Conservation (phyloP, 2,329 filamentous ascomycete genomes). For the Colletotrichum sojae region DNA sequence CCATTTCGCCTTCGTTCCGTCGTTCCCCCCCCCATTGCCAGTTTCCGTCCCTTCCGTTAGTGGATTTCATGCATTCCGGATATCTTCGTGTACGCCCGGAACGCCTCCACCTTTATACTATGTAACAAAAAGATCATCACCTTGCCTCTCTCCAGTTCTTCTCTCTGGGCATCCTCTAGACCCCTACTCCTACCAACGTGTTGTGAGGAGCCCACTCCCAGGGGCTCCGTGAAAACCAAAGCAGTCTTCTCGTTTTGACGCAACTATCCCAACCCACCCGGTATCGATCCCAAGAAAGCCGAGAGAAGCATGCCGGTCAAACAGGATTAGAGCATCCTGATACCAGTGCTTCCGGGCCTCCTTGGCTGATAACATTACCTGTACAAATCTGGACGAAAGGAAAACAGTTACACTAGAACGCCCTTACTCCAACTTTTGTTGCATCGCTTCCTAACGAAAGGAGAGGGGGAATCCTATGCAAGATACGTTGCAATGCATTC, state of each 20-base stretch:
- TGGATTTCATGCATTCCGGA: constrained; percentile 9
- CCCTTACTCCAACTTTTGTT: constrained; percentile 35
- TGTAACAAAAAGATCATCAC: constrained; percentile 19
- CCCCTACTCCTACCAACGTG: too few species aligned
- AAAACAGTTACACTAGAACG: constrained; percentile 9
- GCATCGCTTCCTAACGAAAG: constrained; percentile 34
- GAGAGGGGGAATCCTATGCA: constrained; percentile 23
- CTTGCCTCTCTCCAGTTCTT: neutral
- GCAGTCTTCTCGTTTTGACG: neutral
- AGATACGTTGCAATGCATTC: constrained; percentile 18
- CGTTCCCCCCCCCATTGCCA: neutral
- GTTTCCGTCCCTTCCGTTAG: neutral
- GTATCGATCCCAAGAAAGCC: neutral
- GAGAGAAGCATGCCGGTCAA: neutral
- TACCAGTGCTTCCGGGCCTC: neutral
- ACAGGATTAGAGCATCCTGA: neutral
- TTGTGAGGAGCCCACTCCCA: too few species aligned
- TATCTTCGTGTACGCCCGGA: constrained; percentile 38
- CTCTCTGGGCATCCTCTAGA: neutral
- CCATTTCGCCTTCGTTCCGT: neutral
- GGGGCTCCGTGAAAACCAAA: neutral
- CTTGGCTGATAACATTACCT: constrained; percentile 7
- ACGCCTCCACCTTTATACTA: constrained; percentile 14
- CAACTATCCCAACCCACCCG: constrained; percentile 14
- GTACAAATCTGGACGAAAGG: constrained; percentile 3